A percentile compares a stretch with the other conserved stretches of the same genome.
These are phyloP conservation scores for Byssochlamys sp. DNA, from an alignment of 2,329 filamentous ascomycete species.

Conservation along the genomic window DNA sequence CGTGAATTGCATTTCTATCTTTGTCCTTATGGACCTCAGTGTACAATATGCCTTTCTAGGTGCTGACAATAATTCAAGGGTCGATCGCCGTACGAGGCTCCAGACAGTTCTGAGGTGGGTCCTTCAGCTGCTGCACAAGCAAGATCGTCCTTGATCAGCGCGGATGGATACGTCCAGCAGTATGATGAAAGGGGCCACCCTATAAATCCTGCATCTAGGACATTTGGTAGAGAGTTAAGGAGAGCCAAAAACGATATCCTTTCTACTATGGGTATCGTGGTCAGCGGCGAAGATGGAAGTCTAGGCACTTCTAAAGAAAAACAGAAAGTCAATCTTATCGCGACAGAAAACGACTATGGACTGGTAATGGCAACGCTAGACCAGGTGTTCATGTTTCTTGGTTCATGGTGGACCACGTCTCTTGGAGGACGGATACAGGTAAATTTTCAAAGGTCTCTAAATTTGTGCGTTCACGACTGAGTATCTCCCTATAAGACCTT, in stretches of 20 bases:
- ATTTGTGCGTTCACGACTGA: constrained; percentile 1
- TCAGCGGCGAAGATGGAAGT: constrained; percentile 32
- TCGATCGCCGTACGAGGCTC: constrained; percentile 38
- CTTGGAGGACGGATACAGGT: constrained; percentile 31
- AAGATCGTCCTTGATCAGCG: constrained; percentile 19
- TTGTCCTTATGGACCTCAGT: not conserved
- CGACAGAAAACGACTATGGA: constrained; percentile 36
- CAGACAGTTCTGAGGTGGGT: constrained; percentile 19
- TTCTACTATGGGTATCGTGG: constrained; percentile 40
- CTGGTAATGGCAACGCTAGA: constrained; percentile 33
- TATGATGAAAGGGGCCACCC: constrained; percentile 41
- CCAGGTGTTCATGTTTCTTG: constrained; percentile 31
- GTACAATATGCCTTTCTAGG: not conserved
- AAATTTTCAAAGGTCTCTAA: constrained; percentile 5
- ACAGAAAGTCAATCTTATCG: constrained; percentile 28
- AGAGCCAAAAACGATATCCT: constrained; percentile 44
- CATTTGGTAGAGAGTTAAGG: constrained; percentile 29
- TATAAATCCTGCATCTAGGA: constrained; percentile 34
- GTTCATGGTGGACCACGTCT: constrained; percentile 34
- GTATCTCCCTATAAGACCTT: constrained; percentile 25
- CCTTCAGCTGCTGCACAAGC: constrained; percentile 12
- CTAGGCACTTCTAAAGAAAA: constrained; percentile 26
- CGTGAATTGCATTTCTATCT: not conserved
- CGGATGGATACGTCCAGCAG: constrained; percentile 37
- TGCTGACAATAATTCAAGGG: constrained; percentile 26